Evolutionary conservation across 306 rosid genomes (phyloP).

Genomic region (Castanea mollissima): DNA sequence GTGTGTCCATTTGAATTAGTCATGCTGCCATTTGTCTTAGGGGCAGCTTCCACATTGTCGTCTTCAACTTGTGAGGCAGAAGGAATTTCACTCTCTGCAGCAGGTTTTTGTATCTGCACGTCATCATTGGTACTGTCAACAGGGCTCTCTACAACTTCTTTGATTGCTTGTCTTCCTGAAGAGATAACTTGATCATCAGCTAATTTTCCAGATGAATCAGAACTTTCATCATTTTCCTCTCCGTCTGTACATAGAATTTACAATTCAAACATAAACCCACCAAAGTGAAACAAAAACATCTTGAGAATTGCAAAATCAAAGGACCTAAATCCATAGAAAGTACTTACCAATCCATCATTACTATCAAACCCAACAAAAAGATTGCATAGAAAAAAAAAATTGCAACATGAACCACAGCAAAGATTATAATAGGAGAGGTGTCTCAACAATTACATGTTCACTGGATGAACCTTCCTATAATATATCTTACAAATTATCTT

Average conservation of each 20-base stretch:
- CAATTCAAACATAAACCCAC: neutral
- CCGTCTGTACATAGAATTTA: constrained; percentile 3
- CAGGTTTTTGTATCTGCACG: constrained; percentile 12
- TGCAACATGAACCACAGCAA: neutral
- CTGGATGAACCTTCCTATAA: neutral
- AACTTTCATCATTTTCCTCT: constrained; percentile 11
- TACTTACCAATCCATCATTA: neutral
- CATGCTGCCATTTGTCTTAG: constrained; percentile 31
- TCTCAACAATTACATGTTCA: neutral
- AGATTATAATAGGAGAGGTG: neutral
- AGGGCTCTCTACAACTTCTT: constrained; percentile 17
- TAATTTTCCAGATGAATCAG: constrained; percentile 18
- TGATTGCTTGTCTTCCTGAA: constrained; percentile 19
- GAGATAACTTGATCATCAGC: constrained; percentile 15
- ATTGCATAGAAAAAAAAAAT: neutral
- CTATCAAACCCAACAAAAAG: neutral
- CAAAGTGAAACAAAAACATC: neutral
- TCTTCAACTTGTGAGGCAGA: constrained; percentile 33
- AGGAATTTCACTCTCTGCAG: constrained; percentile 30
- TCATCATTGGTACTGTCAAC: constrained; percentile 24
- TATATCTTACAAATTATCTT: neutral
- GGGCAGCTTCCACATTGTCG: constrained; percentile 28
- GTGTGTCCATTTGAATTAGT: constrained; percentile 32
- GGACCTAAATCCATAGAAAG: neutral
- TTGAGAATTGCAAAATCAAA: neutral